Evolutionary conservation across 306 rosid species (phyloP).

Genomic region (Calophaca sinica): DNA sequence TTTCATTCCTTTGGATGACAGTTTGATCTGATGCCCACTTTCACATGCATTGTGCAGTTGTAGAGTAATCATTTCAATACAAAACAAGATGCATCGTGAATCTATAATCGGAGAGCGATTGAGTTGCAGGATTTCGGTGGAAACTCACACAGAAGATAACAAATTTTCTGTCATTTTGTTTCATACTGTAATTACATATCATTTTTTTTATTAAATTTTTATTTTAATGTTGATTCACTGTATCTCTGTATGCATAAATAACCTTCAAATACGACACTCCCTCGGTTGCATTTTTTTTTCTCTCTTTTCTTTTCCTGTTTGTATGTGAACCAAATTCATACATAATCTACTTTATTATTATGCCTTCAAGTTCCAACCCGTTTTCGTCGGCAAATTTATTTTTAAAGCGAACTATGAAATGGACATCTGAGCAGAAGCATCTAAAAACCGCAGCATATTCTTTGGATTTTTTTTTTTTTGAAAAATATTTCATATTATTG

Average conservation of each 20-base stretch:
- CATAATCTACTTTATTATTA: conserved; percentile 42
- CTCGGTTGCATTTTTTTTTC: conserved; percentile 40
- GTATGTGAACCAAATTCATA: conserved; percentile 55
- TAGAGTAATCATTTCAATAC: conserved; percentile 61
- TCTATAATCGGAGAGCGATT: conserved; percentile 55
- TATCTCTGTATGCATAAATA: conserved; percentile 65
- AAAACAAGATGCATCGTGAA: conserved; percentile 53
- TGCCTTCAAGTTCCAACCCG: conserved; percentile 26
- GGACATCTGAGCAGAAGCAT: conserved; percentile 31
- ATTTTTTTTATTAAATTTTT: conserved; percentile 52
- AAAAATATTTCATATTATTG: not conserved
- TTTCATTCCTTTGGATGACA: conserved; percentile 19
- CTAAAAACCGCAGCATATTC: not conserved
- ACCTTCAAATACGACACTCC: conserved; percentile 51
- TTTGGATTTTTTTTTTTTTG: not conserved
- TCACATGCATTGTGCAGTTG: conserved; percentile 61
- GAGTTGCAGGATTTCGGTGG: conserved; percentile 51
- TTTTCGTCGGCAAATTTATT: not conserved
- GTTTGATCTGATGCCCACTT: conserved; percentile 10
- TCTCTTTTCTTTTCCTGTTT: not conserved
- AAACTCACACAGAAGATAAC: conserved; percentile 52
- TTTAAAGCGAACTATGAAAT: conserved; percentile 17
- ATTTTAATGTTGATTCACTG: conserved; percentile 54
- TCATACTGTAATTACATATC: conserved; percentile 82
- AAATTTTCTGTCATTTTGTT: conserved; percentile 61